These are phyloP conservation scores for Aciculosporium take DNA, from an alignment of 2,329 filamentous ascomycete species.

Conservation along the genomic window DNA sequence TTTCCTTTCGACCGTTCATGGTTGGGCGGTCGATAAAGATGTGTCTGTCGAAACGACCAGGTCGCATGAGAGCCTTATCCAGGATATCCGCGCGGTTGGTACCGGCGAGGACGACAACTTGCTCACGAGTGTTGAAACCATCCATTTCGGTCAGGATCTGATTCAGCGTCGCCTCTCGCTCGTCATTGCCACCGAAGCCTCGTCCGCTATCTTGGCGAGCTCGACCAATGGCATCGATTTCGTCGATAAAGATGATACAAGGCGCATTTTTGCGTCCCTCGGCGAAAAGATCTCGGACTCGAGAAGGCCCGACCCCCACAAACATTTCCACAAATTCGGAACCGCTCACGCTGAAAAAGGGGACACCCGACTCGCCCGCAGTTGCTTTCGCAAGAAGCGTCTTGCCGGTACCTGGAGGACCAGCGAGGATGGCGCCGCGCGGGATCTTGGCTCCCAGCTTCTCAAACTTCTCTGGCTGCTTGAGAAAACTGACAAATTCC, in stretches of 20 bases:
- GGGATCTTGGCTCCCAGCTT: constrained; percentile 95
- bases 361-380: constrained; percentile 88
- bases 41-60: constrained; percentile 91
- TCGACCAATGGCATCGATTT: constrained; percentile 95
- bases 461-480: constrained; percentile 84
- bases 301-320: constrained; percentile 90
- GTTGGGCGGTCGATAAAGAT: constrained; percentile 91
- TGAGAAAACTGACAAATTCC: constrained; percentile 96
- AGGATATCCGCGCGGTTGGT: constrained; percentile 92
- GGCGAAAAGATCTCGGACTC: constrained; percentile 87
- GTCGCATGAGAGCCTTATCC: constrained; percentile 90
- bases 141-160: constrained; percentile 99
- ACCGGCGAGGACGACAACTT: constrained; percentile 91
- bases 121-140: constrained; percentile 92
- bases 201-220: constrained; percentile 64
- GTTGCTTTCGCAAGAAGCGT: constrained; percentile 94
- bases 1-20: constrained; percentile 91
- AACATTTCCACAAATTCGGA: constrained; percentile 99
- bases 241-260: constrained; percentile 98
- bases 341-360: constrained; percentile 96
- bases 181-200: constrained; percentile 78
- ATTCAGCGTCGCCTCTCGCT: constrained; percentile 91
- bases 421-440: constrained; percentile 87
- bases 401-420: constrained; percentile 97
- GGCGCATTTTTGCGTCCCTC: constrained; percentile 91